Base-by-base conservation (phyloP, 345 rosid species). In the Arabis alpina region DNA sequence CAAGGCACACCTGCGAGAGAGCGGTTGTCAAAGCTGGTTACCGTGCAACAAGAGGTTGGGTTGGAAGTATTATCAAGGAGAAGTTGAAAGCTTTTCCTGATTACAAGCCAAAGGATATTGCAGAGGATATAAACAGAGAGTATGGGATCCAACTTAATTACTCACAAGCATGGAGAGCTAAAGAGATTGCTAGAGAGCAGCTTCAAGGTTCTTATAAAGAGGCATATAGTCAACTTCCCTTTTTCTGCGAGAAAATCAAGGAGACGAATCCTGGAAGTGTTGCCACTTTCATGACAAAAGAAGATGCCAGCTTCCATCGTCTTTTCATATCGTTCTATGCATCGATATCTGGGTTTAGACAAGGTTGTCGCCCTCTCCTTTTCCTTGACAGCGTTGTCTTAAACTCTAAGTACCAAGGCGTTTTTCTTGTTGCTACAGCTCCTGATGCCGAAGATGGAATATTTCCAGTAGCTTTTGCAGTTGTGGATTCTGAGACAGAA, bases 181-280 rank as follows among this genome's bases (percentile, higher is more conserved):
- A 88, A 74, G 91, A 93, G 82, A 82, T 88, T 43, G 98, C 96
- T 3, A 84, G 90, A 80, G 91, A 88, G 88, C 97, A 93, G 83
- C 95, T 93, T 79, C 98, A 87, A 52, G 95, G 92, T 15, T 90
- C 97, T 41, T 86, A 80, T 63, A 88, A 88, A 80, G 90, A 90
- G 28, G 91, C 98, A 8, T 93, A 90, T 70, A 83, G 70, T 78
- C 96, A 85, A 64, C 69, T 88, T 43, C 97, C 98, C 0, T 82
- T 71, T 56, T 80, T 90, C 79, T 90, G 98, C 70, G 97, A 93
- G 71, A 93, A 79, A 80, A 88, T 90, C 68, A 88, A 68, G 71
- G 98, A 90, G 82, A 90, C 97, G 2, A 93, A 93, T 80, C 98
- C 98, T 0, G 98, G 97, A 39, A 90, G 96, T 66, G n/a, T 86